These are phyloP conservation scores for Phialemoniopsis sp. DNA, from an alignment of 2,329 filamentous ascomycete genomes.

Conservation along the genomic window DNA sequence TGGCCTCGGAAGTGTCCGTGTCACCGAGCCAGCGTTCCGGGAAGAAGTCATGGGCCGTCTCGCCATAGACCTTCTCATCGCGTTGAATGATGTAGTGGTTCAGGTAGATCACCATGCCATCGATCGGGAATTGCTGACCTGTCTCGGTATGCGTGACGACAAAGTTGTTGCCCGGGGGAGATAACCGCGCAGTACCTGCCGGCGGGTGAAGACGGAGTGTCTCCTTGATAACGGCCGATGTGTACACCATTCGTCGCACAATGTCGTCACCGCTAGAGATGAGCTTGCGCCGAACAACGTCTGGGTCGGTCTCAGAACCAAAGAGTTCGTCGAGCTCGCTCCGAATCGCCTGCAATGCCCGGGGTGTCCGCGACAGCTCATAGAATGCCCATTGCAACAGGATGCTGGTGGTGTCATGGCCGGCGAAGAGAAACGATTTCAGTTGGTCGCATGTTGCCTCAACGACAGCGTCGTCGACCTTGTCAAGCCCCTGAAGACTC, in stretches of 20 bases:
- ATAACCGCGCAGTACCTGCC: constrained; percentile 21
- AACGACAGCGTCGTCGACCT: constrained; percentile 20
- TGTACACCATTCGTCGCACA: constrained; percentile 25
- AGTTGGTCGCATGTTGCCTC: constrained; percentile 27
- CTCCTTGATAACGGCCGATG: constrained; percentile 32
- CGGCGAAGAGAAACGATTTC: constrained; percentile 33
- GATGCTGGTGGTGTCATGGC: constrained; percentile 34
- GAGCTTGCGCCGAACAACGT: constrained; percentile 17
- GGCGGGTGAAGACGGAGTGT: constrained; percentile 26
- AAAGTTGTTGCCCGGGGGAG: constrained; percentile 18
- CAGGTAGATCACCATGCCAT: constrained; percentile 28
- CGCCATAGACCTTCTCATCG: constrained; percentile 26
- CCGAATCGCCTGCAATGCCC: constrained; percentile 18
- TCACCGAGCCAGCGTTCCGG: constrained; percentile 34
- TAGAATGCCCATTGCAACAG: constrained; percentile 30
- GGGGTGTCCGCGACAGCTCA: constrained; percentile 25
- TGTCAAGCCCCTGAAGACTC: constrained; percentile 20
- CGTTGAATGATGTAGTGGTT: constrained; percentile 27
- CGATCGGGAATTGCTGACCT: constrained; percentile 20
- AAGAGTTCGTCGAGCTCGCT: constrained; percentile 29
- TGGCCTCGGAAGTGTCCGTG: constrained; percentile 16
- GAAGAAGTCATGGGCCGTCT: constrained; percentile 25
- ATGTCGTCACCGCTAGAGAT: constrained; percentile 20
- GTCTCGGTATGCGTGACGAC: constrained; percentile 18
- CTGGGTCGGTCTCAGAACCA: constrained; percentile 20